phyloP scores from a whole-genome alignment of 2,329 filamentous ascomycete genomes.

The Colletotrichum spinosum region DNA sequence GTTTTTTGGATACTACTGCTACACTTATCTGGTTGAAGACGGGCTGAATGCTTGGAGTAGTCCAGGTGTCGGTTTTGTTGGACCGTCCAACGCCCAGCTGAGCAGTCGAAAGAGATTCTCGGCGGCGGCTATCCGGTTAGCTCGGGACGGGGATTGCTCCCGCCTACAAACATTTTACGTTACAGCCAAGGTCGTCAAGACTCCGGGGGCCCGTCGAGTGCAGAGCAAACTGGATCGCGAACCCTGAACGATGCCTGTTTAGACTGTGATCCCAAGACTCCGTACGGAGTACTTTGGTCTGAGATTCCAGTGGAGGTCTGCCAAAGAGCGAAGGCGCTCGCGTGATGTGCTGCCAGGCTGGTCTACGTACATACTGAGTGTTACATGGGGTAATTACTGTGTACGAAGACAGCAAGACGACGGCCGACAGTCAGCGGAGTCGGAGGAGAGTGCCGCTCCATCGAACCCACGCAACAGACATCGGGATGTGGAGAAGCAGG shows the following conservation, averaged over 20 bases:
- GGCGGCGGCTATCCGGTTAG: slow-evolving; percentile 35
- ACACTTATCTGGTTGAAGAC: neutral
- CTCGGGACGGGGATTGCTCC: slow-evolving; percentile 18
- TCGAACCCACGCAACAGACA: no score
- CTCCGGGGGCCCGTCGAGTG: neutral
- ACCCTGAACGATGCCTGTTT: slow-evolving; percentile 2
- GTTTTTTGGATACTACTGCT: no score
- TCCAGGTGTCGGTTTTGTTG: no score
- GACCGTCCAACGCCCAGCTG: neutral
- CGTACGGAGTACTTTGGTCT: no score
- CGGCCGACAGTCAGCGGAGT: neutral
- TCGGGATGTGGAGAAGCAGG: slow-evolving; percentile 21
- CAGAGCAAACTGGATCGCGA: neutral
- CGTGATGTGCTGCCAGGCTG: slow-evolving; percentile 24
- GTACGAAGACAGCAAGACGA: no score
- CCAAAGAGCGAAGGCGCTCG: slow-evolving; percentile 9
- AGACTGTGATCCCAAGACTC: neutral
- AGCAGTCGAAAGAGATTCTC: slow-evolving; percentile 4
- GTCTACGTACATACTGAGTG: neutral
- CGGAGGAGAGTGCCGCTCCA: neutral
- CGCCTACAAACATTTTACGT: slow-evolving; percentile 15
- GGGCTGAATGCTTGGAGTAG: no score
- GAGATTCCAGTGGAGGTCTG: no score
- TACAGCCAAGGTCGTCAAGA: slow-evolving; percentile 28
- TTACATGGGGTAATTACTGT: no score